These are phyloP conservation scores for Toxicodendron radicans DNA, from an alignment of 345 rosid species.

Conservation along the genomic window DNA sequence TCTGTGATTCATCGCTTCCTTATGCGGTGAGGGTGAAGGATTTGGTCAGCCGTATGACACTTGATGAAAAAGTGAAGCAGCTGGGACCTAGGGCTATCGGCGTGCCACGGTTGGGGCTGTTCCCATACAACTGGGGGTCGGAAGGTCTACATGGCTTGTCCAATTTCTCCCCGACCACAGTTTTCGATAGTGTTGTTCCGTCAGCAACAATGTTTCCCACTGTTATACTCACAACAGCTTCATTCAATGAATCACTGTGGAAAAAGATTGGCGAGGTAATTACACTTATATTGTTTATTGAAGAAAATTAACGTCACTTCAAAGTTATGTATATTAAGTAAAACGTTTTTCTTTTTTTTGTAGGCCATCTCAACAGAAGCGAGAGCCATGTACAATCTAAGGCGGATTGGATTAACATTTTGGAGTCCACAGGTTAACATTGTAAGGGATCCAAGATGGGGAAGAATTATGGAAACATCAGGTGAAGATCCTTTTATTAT, in stretches of 20 bases:
- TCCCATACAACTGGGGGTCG: conserved; percentile 21
- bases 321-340: no score
- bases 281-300: background rate
- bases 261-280: conserved; percentile 23
- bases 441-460: conserved; percentile 58
- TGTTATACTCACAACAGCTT: conserved; percentile 22
- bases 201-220: conserved; percentile 19
- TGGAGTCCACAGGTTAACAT: conserved; percentile 40
- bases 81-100: background rate
- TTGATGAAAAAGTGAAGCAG: background rate
- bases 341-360: background rate
- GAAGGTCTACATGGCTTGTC: conserved; percentile 27
- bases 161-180: conserved; percentile 2
- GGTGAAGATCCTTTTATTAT: conserved; percentile 55
- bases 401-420: conserved; percentile 39
- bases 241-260: conserved; percentile 15
- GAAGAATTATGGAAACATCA: conserved; percentile 48
- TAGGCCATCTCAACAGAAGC: conserved; percentile 43
- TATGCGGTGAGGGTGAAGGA: background rate
- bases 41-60: background rate
- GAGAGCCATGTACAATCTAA: conserved; percentile 42
- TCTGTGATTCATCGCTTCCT: background rate
- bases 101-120: background rate
- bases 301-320: no score
- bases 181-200: background rate